Conservation (phyloP, 495 filamentous ascomycete genomes). For the Diplogelasinospora grovesii region DNA sequence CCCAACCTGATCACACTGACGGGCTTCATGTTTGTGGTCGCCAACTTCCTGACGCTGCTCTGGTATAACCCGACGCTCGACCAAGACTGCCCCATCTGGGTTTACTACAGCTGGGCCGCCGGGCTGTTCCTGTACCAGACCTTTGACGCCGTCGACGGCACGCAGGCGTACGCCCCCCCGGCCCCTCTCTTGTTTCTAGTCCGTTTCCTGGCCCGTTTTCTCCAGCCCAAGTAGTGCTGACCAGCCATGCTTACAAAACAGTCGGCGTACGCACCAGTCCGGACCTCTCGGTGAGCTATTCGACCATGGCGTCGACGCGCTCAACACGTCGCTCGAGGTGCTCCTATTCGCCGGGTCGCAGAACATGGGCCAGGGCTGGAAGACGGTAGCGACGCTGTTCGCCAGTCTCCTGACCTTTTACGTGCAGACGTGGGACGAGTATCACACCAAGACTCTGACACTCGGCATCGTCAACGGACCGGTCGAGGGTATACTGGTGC, state of each 20-base stretch:
- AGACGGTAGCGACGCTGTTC: slow-evolving; percentile 77
- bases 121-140: slow-evolving; percentile 96
- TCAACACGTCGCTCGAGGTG: slow-evolving; percentile 91
- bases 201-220: too few relatives aligned
- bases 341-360: slow-evolving; percentile 84
- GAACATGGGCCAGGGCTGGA: slow-evolving; percentile 91
- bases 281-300: slow-evolving; percentile 94
- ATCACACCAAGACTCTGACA: slow-evolving; percentile 92
- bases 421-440: slow-evolving; percentile 98
- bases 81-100: slow-evolving; percentile 88
- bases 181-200: not conserved
- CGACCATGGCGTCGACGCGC: slow-evolving; percentile 95
- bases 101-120: slow-evolving; percentile 84
- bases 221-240: too few relatives aligned
- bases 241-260: slow-evolving; percentile 35
- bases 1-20: slow-evolving; percentile 77
- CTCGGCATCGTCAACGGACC: slow-evolving; percentile 90
- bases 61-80: slow-evolving; percentile 96
- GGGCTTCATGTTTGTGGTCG: slow-evolving; percentile 84
- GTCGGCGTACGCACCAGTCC: slow-evolving; percentile 82
- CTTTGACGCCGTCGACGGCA: slow-evolving; percentile 93
- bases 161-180: slow-evolving; percentile 65
- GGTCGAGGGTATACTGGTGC: slow-evolving; percentile 85
- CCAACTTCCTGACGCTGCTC: slow-evolving; percentile 86
- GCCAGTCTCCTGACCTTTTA: slow-evolving; percentile 78